Evolutionary conservation across 352 stramenopile species (phyloP).

Genomic region (Salisapilia sapeloensis): DNA sequence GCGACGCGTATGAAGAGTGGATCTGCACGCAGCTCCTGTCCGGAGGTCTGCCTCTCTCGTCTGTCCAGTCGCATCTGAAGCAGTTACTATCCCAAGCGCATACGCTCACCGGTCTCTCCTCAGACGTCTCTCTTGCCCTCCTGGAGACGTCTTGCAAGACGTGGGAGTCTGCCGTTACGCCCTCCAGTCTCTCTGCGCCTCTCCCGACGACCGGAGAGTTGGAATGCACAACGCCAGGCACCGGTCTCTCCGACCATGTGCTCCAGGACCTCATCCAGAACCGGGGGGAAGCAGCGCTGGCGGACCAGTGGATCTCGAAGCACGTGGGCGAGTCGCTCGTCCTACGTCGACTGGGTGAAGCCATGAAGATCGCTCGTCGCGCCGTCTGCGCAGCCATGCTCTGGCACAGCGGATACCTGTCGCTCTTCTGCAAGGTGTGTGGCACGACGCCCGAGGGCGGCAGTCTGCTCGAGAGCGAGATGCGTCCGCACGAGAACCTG

Average conservation of each 20-base stretch:
- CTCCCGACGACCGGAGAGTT: slow-evolving; percentile 8
- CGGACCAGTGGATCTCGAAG: slow-evolving; percentile 67
- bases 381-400: slow-evolving; percentile 79
- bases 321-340: slow-evolving; percentile 77
- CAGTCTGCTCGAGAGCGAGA: slow-evolving; percentile 43
- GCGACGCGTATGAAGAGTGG: slow-evolving; percentile 73
- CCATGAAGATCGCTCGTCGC: slow-evolving; percentile 76
- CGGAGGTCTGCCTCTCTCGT: slow-evolving; percentile 37
- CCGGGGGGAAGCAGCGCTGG: slow-evolving; percentile 21
- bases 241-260: slow-evolving; percentile 16
- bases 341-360: slow-evolving; percentile 50
- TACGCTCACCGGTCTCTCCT: slow-evolving; percentile 20
- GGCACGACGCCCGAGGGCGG: too few relatives aligned
- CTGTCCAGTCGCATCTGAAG: slow-evolving; percentile 48
- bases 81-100: slow-evolving; percentile 22
- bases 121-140: slow-evolving; percentile 8
- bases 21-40: slow-evolving; percentile 52
- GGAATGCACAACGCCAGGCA: not conserved
- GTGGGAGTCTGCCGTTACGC: slow-evolving; percentile 45
- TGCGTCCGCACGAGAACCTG: slow-evolving; percentile 73
- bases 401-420: slow-evolving; percentile 71
- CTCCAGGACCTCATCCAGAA: slow-evolving; percentile 58
- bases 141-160: slow-evolving; percentile 25
- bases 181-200: slow-evolving; percentile 21
- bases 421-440: slow-evolving; percentile 1